Evolutionary conservation across 495 filamentous ascomycete species (phyloP).

Genomic region (Daldinia caldariorum): DNA sequence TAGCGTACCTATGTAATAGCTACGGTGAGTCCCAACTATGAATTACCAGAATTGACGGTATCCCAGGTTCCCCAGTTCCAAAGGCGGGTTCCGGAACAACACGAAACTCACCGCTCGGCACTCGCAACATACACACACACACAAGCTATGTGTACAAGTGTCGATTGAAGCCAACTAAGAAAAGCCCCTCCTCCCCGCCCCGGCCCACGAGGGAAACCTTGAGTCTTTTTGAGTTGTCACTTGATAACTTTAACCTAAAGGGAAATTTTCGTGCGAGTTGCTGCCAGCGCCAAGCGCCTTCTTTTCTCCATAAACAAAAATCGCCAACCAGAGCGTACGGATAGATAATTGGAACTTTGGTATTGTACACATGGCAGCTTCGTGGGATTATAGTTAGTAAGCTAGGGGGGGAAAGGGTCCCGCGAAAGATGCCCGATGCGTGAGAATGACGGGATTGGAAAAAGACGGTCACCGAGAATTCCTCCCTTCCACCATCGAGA

Average conservation of each 20-base stretch:
- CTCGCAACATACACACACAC: too few relatives aligned
- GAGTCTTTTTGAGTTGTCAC: conserved; percentile 4
- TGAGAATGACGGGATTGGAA: conserved; percentile 9
- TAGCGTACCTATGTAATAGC: conserved; percentile 15
- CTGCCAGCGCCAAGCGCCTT: too few relatives aligned
- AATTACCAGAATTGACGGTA: not conserved
- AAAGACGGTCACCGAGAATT: conserved; percentile 13
- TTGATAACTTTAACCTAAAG: not conserved
- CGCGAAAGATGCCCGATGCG: conserved; percentile 13
- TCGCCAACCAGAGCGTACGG: not conserved
- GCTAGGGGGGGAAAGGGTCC: conserved; percentile 6
- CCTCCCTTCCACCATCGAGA: conserved; percentile 10
- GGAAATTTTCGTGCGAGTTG: not conserved
- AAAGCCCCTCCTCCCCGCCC: not conserved
- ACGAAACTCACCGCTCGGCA: conserved; percentile 23
- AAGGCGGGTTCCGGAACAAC: conserved; percentile 8
- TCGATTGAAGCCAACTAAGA: conserved; percentile 10
- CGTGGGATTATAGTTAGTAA: not conserved
- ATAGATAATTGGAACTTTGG: conserved; percentile 7
- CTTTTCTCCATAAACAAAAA: conserved; percentile 1
- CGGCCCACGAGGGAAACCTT: conserved; percentile 17
- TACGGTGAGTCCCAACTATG: conserved; percentile 10
- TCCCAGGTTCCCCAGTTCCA: too few relatives aligned
- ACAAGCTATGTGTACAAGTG: not conserved
- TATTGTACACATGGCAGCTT: conserved; percentile 24